Conservation (phyloP, 371 early-diverging fungal species). For the Mucor indicus region DNA sequence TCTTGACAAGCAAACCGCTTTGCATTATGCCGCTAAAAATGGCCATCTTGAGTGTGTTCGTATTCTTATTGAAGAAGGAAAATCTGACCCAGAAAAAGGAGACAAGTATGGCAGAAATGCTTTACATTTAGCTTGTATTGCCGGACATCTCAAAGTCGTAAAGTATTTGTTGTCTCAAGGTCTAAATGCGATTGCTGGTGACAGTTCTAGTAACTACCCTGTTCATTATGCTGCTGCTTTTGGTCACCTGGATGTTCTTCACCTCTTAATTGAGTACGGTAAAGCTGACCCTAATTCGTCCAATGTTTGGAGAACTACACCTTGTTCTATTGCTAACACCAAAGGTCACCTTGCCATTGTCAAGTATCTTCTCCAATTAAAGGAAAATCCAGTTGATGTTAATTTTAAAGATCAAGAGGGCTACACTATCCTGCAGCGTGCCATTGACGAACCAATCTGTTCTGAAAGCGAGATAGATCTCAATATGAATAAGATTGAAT, state of each 20-base stretch:
- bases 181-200: constrained; percentile 43
- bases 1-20: constrained; percentile 42
- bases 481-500: constrained; percentile 25
- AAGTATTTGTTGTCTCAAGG: constrained; percentile 41
- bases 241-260: constrained; percentile 42
- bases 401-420: constrained; percentile 53
- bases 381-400: constrained; percentile 31
- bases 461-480: constrained; percentile 33
- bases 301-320: constrained; percentile 58
- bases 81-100: constrained; percentile 35
- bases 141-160: constrained; percentile 46
- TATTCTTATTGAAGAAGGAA: constrained; percentile 43
- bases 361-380: constrained; percentile 38
- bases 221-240: constrained; percentile 60
- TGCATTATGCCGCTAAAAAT: constrained; percentile 44
- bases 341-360: constrained; percentile 56
- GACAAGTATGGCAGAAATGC: constrained; percentile 52
- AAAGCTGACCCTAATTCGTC: constrained; percentile 37
- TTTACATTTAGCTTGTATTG: constrained; percentile 49
- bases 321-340: constrained; percentile 56
- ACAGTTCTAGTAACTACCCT: constrained; percentile 51
- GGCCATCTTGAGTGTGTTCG: constrained; percentile 51
- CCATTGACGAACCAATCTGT: constrained; percentile 16
- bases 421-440: constrained; percentile 46
- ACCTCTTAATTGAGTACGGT: constrained; percentile 45